Percentiles rank a stretch among this genome's conserved stretches.
These are phyloP conservation scores for Lepidium aucheri DNA, from an alignment of 345 rosid species.

Conservation along the genomic window DNA sequence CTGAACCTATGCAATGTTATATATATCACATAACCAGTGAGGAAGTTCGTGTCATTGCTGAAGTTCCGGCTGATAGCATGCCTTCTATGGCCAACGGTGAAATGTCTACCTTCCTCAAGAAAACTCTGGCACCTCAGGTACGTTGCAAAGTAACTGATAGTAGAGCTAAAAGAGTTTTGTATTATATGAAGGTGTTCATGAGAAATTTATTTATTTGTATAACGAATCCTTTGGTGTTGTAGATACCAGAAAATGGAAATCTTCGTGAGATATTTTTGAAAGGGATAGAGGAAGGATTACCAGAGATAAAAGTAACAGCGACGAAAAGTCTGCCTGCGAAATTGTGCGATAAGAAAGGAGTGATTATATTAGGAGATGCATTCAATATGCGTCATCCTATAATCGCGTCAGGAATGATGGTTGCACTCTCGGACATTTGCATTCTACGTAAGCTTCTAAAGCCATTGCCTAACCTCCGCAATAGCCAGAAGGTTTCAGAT, in stretches of 20 bases:
- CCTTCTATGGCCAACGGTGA: constrained; percentile 36
- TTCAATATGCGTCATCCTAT: constrained; percentile 26
- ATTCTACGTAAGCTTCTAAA: constrained; percentile 11
- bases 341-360: constrained; percentile 11
- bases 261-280: constrained; percentile 10
- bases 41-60: constrained; percentile 11
- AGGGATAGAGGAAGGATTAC: constrained; percentile 20
- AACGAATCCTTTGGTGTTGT: not conserved
- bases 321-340: not conserved
- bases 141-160: not conserved
- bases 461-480: not conserved
- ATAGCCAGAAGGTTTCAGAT: too few relatives aligned
- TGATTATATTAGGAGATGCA: constrained; percentile 24
- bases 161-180: not conserved
- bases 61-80: constrained; percentile 1
- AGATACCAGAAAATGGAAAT: constrained; percentile 19
- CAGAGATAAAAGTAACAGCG: not conserved
- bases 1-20: not conserved
- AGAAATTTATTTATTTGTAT: too few relatives aligned
- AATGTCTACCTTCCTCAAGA: constrained; percentile 25
- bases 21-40: constrained; percentile 14
- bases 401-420: constrained; percentile 23
- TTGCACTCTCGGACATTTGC: constrained; percentile 17
- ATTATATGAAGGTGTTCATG: too few relatives aligned
- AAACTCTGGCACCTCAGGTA: constrained; percentile 35